Base-by-base conservation (phyloP, 805 yeast species). In the Metschnikowia henanensis region DNA sequence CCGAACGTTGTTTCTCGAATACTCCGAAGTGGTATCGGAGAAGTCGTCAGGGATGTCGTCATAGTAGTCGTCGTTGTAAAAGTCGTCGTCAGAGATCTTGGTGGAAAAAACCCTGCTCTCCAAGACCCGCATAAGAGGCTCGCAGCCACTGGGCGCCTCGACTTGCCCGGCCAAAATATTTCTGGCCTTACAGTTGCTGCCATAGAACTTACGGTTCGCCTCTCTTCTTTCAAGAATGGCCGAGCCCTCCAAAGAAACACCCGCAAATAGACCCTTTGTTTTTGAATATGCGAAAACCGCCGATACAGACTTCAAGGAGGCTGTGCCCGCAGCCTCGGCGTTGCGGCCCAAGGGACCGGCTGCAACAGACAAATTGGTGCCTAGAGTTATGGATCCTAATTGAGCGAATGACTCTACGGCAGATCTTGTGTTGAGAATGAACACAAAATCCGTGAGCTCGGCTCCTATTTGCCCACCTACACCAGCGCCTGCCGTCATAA, bases 401-500 rank as follows among this genome's bases (percentile, higher is more conserved):
- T 90, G 96, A 12, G 97, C 89, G 67, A 92, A 92, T 9, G 97
- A 82, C 50, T 86, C 88, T 36, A 92, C 99, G 2, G 99, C 98
- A 2, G 90, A 80, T 39, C 79, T 75, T 12, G 87, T 80, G 69
- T 94, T 92, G 52, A 92, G 76, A 47, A 94, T 91, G 62, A 92
- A 92, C 22, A 92, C 97, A 60, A 92, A 92, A 70, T 92, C 98
- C 1, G 99, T 92, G 58, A 92, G 72, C 63, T 92, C 99, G 7
- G 96, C 91, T 32, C 99, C 99, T 52, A 94, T 80, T 70, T 90
- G 95, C 34, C 99, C 99, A 47, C 99, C 99, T 6, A 94, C 97
- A 59, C 99, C 98, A 4, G 97, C 98, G 56, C 98, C 99, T 3
- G 96, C 98, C 18, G 97, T 87, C 41, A 81, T 84, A 52, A 94